Conservation (phyloP, 208 protist genomes). For the Crithidia sp. region DNA sequence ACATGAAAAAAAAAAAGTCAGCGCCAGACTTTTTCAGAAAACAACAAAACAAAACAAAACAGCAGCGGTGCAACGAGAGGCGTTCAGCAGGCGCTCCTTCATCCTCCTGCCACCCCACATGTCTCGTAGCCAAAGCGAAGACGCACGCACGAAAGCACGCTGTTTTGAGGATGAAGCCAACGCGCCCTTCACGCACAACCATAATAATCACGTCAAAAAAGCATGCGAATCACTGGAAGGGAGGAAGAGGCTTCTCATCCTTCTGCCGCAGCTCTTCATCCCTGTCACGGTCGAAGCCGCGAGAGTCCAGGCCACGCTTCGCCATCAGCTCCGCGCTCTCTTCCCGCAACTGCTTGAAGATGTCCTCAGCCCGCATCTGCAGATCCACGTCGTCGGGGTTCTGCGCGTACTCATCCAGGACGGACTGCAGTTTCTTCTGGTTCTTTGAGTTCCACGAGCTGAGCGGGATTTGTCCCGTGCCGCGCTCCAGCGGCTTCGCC, state of each 20-base stretch:
- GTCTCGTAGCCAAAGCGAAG: no score
- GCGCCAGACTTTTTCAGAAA: no score
- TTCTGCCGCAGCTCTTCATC: conserved; percentile 59
- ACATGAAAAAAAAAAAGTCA: no score
- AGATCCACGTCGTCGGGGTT: conserved; percentile 77
- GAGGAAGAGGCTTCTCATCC: conserved; percentile 74
- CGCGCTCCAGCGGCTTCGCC: conserved; percentile 81
- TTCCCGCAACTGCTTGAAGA: conserved; percentile 73
- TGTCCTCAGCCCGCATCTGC: conserved; percentile 71
- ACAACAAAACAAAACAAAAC: no score
- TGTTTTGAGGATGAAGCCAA: no score
- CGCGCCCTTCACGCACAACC: no score
- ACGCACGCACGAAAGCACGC: no score
- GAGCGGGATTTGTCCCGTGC: conserved; percentile 75
- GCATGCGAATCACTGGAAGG: conserved; percentile 52
- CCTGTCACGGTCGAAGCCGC: conserved; percentile 59
- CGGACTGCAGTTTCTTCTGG: conserved; percentile 65
- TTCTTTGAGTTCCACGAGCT: conserved; percentile 77
- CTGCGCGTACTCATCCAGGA: conserved; percentile 84
- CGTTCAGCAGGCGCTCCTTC: no score
- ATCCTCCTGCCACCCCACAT: no score
- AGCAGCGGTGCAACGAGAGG: no score
- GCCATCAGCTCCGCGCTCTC: conserved; percentile 75
- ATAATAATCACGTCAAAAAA: no score
- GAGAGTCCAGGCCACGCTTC: conserved; percentile 61